Base-by-base conservation (phyloP, 139 green algal species). In the Asterochloris erici region DNA sequence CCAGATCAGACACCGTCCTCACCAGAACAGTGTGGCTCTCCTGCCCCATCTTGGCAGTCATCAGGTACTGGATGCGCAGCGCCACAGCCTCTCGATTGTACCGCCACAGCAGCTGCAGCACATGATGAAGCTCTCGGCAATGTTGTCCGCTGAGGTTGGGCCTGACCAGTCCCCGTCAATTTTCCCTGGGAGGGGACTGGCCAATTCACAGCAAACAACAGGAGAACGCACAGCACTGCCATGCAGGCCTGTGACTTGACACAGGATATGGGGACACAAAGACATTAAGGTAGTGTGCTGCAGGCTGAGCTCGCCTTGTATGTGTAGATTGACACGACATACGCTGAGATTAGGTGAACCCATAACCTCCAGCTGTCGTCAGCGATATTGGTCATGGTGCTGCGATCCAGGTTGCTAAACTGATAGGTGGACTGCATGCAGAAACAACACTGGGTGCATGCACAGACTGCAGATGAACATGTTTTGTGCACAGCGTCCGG, bases 61-160 rank as follows among this genome's bases (percentile, higher is more conserved):
- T 88, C 24, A 95, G 86, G 84, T 89, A 93, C 79, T 87, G 84
- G 26, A 94, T 90, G 61, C 92, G 87, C 79, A 95, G 75, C n/a
- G 89, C 82, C 68, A 91, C 84, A 9, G 84, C 87, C 86, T 93
- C 86, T 23, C 84, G 84, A 86, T 90, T 92, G 86, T 91, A 95
- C 14, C 75, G 78, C 84, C 86, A 92, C 74, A 94, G 81, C 38
- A 88, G 62, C 86, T 91, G 73, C 81, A 76, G 26, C 66, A 11
- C 17, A 9, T n/a, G 64, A 14, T 27, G 63, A 24, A 69, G 78
- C 13, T 66, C 47, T 29, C n/a, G 2, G 14, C 23, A 68, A 54
- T 9, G 27, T 19, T 47, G 68, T 74, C 21, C 61, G 60, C 24
- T 13, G 28, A n/a, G 70, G 66, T 12, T 68, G 83, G 4, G 24